These are phyloP conservation scores for Candida corydali DNA, from an alignment of 805 yeast genomes.

Conservation along the genomic window DNA sequence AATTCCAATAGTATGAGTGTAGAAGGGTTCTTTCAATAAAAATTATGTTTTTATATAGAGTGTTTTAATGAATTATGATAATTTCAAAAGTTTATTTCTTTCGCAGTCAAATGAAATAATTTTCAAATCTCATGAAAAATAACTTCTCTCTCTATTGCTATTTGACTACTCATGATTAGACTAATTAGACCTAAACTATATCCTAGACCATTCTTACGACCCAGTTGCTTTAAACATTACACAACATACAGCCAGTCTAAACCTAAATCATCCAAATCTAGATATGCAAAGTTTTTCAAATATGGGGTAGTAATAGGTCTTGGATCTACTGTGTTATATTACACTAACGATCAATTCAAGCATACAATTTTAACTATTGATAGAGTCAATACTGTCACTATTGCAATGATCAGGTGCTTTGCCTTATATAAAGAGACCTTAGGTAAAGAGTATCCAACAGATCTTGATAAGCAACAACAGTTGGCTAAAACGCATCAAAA, in stretches of 20 bases:
- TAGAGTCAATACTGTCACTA: constrained; percentile 58
- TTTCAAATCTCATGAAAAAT: background rate
- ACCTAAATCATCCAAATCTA: too few species aligned
- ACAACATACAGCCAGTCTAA: too few species aligned
- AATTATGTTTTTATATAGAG: background rate
- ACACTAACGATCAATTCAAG: constrained; percentile 32
- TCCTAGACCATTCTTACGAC: too few species aligned
- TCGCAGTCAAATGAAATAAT: background rate
- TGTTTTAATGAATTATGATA: background rate
- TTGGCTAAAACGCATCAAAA: constrained; percentile 62
- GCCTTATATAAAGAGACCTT: constrained; percentile 60
- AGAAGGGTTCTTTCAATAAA: constrained; percentile 22
- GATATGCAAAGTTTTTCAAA: constrained; percentile 13
- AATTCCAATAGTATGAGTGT: background rate
- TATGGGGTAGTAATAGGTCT: constrained; percentile 28
- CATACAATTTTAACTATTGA: constrained; percentile 36
- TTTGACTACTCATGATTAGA: background rate
- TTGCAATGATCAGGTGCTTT: constrained; percentile 73
- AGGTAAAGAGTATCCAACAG: constrained; percentile 35
- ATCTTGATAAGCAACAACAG: constrained; percentile 46
- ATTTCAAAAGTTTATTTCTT: background rate
- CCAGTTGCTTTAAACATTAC: too few species aligned
- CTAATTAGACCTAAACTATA: background rate
- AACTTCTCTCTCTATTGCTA: too few species aligned
- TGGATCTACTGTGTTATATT: constrained; percentile 24